Evolutionary conservation across 2,329 filamentous ascomycete species (phyloP).

Genomic region (Ascocoryne sarcoides): DNA sequence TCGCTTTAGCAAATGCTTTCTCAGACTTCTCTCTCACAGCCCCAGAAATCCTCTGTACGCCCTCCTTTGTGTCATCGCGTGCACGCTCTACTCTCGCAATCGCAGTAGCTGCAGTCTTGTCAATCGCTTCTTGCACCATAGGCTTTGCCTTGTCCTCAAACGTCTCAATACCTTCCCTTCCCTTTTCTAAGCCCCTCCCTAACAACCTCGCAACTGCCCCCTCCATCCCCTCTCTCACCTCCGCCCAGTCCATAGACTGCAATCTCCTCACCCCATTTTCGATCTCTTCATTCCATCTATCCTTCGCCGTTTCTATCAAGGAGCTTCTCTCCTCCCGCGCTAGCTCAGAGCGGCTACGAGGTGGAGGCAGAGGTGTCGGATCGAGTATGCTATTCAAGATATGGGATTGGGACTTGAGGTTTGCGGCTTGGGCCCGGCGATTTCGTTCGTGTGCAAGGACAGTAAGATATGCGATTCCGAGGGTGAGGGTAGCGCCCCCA

Average conservation of each 20-base stretch:
- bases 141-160: constrained; percentile 27
- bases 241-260: constrained; percentile 57
- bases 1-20: constrained; percentile 14
- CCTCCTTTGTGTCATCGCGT: constrained; percentile 8
- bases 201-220: constrained; percentile 35
- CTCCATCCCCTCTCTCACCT: constrained; percentile 51
- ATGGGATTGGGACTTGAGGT: constrained; percentile 48
- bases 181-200: constrained; percentile 24
- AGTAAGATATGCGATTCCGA: constrained; percentile 63
- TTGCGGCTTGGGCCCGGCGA: constrained; percentile 48
- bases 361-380: constrained; percentile 38
- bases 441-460: constrained; percentile 61
- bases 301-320: constrained; percentile 61
- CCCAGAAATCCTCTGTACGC: constrained; percentile 14
- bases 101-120: constrained; percentile 32
- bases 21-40: constrained; percentile 11
- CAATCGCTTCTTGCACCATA: constrained; percentile 30
- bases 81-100: constrained; percentile 18
- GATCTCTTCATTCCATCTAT: constrained; percentile 70
- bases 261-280: constrained; percentile 57
- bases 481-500: constrained; percentile 67
- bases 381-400: constrained; percentile 45
- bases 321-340: constrained; percentile 44
- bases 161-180: constrained; percentile 22
- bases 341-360: constrained; percentile 42